phyloP scores from a whole-genome alignment of 371 early-diverging fungal species.

The Mucor indicus region DNA sequence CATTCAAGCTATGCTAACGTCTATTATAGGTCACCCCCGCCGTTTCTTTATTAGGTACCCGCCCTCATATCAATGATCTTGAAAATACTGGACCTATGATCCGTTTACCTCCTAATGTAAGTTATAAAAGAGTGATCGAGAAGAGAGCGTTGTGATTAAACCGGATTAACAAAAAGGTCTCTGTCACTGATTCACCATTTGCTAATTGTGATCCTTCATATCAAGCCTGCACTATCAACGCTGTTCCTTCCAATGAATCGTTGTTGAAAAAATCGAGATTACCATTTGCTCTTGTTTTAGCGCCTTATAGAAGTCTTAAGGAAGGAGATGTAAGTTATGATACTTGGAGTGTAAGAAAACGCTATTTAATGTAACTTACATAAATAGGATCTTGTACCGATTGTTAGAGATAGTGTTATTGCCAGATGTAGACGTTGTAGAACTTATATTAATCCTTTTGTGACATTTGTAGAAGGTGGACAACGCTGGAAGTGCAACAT shows the following conservation, averaged over 20 bases:
- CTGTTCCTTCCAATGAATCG: constrained; percentile 78
- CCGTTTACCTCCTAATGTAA: constrained; percentile 60
- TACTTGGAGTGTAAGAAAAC: neutral
- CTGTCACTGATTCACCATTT: constrained; percentile 64
- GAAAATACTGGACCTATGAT: constrained; percentile 53
- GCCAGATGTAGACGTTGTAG: constrained; percentile 93
- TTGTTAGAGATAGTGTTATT: constrained; percentile 80
- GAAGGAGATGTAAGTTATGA: constrained; percentile 47
- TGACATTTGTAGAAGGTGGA: constrained; percentile 90
- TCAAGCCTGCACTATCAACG: constrained; percentile 88
- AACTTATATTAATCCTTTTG: constrained; percentile 95
- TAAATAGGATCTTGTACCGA: constrained; percentile 74
- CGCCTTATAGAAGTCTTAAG: constrained; percentile 70
- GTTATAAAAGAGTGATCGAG: neutral
- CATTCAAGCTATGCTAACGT: too few species aligned
- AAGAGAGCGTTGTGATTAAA: too few species aligned
- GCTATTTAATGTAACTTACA: too few species aligned
- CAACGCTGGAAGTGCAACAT: constrained; percentile 95
- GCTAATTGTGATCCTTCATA: constrained; percentile 74
- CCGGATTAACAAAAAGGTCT: constrained; percentile 36
- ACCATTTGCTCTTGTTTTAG: constrained; percentile 87
- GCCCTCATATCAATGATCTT: constrained; percentile 57
- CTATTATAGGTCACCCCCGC: constrained; percentile 32
- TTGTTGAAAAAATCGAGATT: constrained; percentile 81
- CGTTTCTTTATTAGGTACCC: constrained; percentile 48